Evolutionary conservation across 768 basidiomycete genomes (phyloP), one percentile per base, ranked within the genome.

Genomic region (Thelephora aurantiotincta): DNA sequence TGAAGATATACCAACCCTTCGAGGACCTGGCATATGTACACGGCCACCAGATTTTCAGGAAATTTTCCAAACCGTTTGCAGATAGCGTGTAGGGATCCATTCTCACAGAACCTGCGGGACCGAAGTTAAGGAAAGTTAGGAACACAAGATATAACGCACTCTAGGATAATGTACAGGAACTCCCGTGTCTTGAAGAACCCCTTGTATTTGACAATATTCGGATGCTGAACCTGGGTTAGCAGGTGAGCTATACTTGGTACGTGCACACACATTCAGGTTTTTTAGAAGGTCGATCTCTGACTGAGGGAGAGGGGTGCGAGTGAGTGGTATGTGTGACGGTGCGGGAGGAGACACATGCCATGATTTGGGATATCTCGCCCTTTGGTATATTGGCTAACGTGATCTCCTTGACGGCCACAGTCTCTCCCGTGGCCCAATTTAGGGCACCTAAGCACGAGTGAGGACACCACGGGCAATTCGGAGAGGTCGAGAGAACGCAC

Each of bases 61-160:
- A 99, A 98, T 69, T 98, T 97, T 54, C 96, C 96, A 58, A 98
- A 99, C 43, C 87, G 81, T 65, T 97, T 97, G 65, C 82, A 83
- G 57, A 98, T 96, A 50, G 83, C 87, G 61, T 94, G 88, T 6
- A 99, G 69, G 5, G 91, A 96, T 14, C 96, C 96, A 58, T 99
- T 99, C 72, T 99, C 96, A 68, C 96, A 98, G 61, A 93, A 94
- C 57, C 87, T 84, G 46, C 38, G 14, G 22, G 22, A 14, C 14
- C 2, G 0, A 46, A 33, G 33, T 19, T 44, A 22, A 16, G 44
- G 3, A 11, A 33, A 11, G 26, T 26, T 16, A n/a, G 26, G 46
- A 44, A 35, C 13, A 38, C 14, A 16, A 42, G 37, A 50, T 20
- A 1, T 16, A 2, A 54, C 81, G 46, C 59, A 91, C 82, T 97